Percentiles rank a stretch among this genome's conserved stretches.
Conservation (phyloP, 192 early-diverging fungal genomes). For the Cetraspora pellucida region DNA sequence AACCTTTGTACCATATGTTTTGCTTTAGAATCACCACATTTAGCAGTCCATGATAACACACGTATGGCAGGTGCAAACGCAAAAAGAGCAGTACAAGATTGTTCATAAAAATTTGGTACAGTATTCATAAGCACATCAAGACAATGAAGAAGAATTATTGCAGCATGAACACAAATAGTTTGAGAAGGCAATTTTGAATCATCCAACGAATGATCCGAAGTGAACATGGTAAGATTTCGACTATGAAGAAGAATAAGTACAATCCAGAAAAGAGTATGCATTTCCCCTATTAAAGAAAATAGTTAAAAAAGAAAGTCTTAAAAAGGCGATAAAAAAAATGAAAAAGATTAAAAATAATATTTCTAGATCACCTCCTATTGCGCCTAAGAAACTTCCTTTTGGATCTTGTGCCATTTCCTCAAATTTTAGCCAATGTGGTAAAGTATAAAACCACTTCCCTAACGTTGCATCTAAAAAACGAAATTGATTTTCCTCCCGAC, state of each 20-base stretch:
- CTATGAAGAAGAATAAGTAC: conserved; percentile 35
- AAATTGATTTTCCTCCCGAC: conserved; percentile 33
- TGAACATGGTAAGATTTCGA: conserved; percentile 33
- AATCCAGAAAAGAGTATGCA: conserved; percentile 33
- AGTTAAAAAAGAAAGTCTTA: not conserved
- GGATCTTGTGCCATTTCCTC: conserved; percentile 31
- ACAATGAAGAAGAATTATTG: conserved; percentile 34
- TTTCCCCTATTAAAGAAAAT: conserved; percentile 12
- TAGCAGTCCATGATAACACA: conserved; percentile 32
- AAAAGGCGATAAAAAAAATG: not conserved
- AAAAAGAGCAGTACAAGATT: conserved; percentile 33
- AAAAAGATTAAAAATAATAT: not conserved
- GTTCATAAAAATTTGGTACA: conserved; percentile 28
- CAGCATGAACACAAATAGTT: conserved; percentile 34
- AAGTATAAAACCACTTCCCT: conserved; percentile 30
- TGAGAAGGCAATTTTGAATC: conserved; percentile 21
- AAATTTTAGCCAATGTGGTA: conserved; percentile 32
- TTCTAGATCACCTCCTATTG: conserved; percentile 28
- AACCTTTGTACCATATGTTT: conserved; percentile 25
- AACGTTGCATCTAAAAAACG: conserved; percentile 27
- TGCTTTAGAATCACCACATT: conserved; percentile 30
- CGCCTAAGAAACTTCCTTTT: conserved; percentile 21
- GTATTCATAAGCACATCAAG: conserved; percentile 31
- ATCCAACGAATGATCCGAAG: not conserved
- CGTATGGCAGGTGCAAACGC: conserved; percentile 29